Conservation (phyloP, 1,139 yeast species). For the Neolecta irregularis region DNA sequence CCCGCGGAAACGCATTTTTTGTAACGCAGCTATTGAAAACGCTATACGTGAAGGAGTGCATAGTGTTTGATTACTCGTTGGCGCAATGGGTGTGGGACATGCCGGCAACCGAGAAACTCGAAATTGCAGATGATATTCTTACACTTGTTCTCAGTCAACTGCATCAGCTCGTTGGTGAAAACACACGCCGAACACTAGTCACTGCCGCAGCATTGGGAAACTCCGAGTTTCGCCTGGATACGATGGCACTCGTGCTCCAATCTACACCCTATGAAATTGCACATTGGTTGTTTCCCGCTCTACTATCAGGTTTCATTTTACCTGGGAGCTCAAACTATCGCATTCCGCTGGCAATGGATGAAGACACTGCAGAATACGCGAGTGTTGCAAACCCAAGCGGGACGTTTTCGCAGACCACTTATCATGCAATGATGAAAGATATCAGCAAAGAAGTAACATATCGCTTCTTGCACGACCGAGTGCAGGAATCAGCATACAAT, state of each 20-base stretch:
- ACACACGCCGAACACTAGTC: slow-evolving; percentile 4
- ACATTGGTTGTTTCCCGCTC: slow-evolving; percentile 7
- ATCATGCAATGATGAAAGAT: slow-evolving; percentile 1
- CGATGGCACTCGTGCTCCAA: background rate
- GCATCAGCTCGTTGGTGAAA: background rate
- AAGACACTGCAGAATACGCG: slow-evolving; percentile 3
- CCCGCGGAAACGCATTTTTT: slow-evolving; percentile 10
- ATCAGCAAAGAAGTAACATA: slow-evolving; percentile 4
- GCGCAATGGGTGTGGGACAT: slow-evolving; percentile 8
- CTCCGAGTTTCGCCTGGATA: slow-evolving; percentile 6
- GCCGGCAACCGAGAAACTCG: slow-evolving; percentile 1
- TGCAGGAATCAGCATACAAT: slow-evolving; percentile 9
- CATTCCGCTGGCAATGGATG: slow-evolving; percentile 4
- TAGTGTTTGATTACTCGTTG: slow-evolving; percentile 4
- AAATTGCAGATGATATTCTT: slow-evolving; percentile 8
- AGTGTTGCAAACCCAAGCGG: slow-evolving; percentile 1
- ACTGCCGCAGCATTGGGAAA: slow-evolving; percentile 9
- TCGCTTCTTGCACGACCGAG: slow-evolving; percentile 9
- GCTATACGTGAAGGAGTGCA: background rate
- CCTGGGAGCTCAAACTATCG: slow-evolving; percentile 7
- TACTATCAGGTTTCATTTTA: slow-evolving; percentile 7
- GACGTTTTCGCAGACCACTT: background rate
- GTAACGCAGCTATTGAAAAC: slow-evolving; percentile 8
- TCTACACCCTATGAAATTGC: slow-evolving; percentile 1
- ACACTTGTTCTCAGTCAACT: slow-evolving; percentile 7